These are phyloP conservation scores for Cenchrus fungigraminus DNA, from an alignment of 176 grass and related monocot species.

Conservation along the genomic window DNA sequence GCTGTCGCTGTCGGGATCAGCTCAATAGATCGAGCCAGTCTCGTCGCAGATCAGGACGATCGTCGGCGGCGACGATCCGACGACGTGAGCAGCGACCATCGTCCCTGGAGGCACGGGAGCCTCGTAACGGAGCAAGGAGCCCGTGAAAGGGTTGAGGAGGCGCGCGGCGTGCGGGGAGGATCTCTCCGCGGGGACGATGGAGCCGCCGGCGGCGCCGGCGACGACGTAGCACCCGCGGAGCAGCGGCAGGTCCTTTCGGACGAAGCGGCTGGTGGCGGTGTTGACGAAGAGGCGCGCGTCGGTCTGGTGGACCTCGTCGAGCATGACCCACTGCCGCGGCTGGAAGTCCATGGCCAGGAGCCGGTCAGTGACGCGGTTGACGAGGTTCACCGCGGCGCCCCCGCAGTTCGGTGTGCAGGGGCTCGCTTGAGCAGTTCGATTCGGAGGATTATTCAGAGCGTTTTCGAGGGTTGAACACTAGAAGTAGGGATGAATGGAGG, in stretches of 20 bases:
- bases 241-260: constrained; percentile 6
- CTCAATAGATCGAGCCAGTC: neutral
- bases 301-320: neutral
- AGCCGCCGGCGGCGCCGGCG: neutral
- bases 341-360: too few species aligned
- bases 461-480: too few species aligned
- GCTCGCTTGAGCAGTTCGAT: too few species aligned
- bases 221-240: neutral
- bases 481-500: too few species aligned
- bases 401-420: too few species aligned
- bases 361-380: too few species aligned
- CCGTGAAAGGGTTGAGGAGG: constrained; percentile 28
- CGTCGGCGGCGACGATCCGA: neutral
- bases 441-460: too few species aligned
- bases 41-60: neutral
- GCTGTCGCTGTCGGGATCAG: neutral
- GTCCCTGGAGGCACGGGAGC: neutral
- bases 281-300: constrained; percentile 7
- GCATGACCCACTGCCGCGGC: neutral
- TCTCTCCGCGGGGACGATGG: neutral
- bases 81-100: neutral
- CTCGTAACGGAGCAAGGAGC: neutral
- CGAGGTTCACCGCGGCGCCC: too few species aligned
- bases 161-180: neutral
- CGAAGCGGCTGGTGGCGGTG: constrained; percentile 12